Evolutionary conservation across 805 yeast species (phyloP), one percentile per base, ranked within the genome.

Genomic region (Crinitomyces ghanaensis): DNA sequence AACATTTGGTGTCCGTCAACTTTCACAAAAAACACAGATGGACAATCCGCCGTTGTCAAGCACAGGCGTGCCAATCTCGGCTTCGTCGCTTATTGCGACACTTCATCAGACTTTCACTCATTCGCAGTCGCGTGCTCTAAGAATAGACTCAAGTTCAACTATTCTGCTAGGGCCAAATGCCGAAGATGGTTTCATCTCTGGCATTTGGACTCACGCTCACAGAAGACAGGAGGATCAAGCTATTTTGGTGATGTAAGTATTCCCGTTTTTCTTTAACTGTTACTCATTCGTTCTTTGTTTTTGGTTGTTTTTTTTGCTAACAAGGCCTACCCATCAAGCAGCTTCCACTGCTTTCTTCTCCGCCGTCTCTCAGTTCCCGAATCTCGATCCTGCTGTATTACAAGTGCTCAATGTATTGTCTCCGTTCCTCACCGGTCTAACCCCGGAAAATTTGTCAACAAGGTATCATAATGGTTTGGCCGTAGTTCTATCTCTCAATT

Each of bases 161-260:
- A 24, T 58, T n/a, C 34, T 44, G 6, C 38, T 57, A n/a, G 54
- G 53, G 29, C 49, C 49, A 9, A 39, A 38, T 12, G 44, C 49
- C 7, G 63, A 62, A 21, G 51, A 47, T 12, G 44, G 51, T 17
- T 49, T 59, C 19, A 34, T 60, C 18, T 43, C 51, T 7, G 33
- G 49, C 6, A 36, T 60, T 4, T 58, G 65, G 62, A 56, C 51
- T 26, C 66, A 60, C 35, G 63, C 65, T 4, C 46, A 49, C 31
- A 45, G 52, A 27, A 52, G 64, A 12, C 49, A 54, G 5, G 66
- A 60, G 41, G 63, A 60, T 34, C 65, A 60, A 44, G 48, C 61
- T 15, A 36, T 60, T 6, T 40, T 60, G 17, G 39, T 61, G 8
- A 37, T 46, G 41, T 44, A 38, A 36, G 49, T 39, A 6, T n/a